phyloP scores from a whole-genome alignment of 2,329 filamentous ascomycete genomes.

The Fusarium sp. region DNA sequence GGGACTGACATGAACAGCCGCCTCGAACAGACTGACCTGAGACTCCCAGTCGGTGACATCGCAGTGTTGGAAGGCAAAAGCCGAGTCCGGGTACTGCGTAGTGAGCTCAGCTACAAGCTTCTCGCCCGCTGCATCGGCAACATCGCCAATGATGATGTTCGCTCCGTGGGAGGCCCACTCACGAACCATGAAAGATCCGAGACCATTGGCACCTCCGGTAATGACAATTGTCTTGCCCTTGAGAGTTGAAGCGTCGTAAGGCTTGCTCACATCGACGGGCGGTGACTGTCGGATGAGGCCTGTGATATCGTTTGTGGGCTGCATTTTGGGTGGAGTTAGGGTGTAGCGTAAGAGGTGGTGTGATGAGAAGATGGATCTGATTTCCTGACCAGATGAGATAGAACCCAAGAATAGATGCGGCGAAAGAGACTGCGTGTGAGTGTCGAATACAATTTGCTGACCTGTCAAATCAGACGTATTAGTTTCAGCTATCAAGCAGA shows the following conservation, averaged over 20 bases:
- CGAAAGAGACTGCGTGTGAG: neutral
- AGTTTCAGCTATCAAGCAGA: conserved; percentile 12
- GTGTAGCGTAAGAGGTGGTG: neutral
- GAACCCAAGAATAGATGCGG: neutral
- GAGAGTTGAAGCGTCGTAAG: conserved; percentile 61
- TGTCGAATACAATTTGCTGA: conserved; percentile 8
- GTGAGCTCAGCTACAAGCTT: conserved; percentile 66
- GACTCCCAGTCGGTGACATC: conserved; percentile 75
- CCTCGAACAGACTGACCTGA: conserved; percentile 72
- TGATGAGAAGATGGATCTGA: neutral
- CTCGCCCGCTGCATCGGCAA: conserved; percentile 67
- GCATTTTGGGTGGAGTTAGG: neutral
- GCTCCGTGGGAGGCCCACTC: conserved; percentile 68
- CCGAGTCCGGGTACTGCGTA: conserved; percentile 52
- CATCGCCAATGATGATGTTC: conserved; percentile 72
- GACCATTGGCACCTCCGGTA: conserved; percentile 72
- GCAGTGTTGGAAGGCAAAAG: conserved; percentile 69
- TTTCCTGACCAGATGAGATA: conserved; percentile 7
- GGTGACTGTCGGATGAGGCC: conserved; percentile 52
- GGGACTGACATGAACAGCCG: conserved; percentile 65
- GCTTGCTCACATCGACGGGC: conserved; percentile 59
- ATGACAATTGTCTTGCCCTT: conserved; percentile 70
- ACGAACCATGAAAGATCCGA: conserved; percentile 67
- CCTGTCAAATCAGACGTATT: conserved; percentile 23
- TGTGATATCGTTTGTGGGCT: conserved; percentile 39